These are phyloP conservation scores for Trichophyton schoenleinii DNA, from an alignment of 2,329 filamentous ascomycete species.

Conservation along the genomic window DNA sequence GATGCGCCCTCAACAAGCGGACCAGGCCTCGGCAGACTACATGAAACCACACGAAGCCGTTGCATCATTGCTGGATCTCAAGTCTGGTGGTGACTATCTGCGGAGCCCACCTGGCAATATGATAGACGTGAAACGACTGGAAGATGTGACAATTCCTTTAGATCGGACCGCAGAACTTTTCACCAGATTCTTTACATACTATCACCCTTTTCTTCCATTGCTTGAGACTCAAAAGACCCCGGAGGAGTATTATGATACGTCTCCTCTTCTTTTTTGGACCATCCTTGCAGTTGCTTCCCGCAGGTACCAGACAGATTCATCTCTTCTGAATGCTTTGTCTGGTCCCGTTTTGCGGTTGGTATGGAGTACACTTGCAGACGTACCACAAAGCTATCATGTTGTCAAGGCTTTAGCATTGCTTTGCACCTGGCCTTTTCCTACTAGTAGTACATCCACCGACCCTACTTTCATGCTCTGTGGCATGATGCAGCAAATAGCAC, in stretches of 20 bases:
- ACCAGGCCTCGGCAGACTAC: constrained; percentile 21
- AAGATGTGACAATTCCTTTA: constrained; percentile 34
- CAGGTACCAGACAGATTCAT: constrained; percentile 43
- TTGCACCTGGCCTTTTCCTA: constrained; percentile 54
- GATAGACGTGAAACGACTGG: constrained; percentile 38
- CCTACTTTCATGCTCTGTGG: constrained; percentile 55
- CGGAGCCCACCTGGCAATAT: constrained; percentile 39
- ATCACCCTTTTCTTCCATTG: constrained; percentile 53
- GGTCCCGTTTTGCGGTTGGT: constrained; percentile 45
- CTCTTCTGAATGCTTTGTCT: constrained; percentile 41
- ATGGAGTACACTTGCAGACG: constrained; percentile 49
- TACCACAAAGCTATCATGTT: constrained; percentile 52
- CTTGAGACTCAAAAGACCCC: constrained; percentile 43
- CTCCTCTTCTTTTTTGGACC: constrained; percentile 57
- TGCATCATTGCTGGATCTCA: constrained; percentile 38
- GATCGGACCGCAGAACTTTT: constrained; percentile 36
- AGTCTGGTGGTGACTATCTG: constrained; percentile 35
- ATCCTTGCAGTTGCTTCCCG: constrained; percentile 51
- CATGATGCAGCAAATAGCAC: constrained; percentile 56
- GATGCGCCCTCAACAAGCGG: constrained; percentile 19
- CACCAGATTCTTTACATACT: constrained; percentile 49
- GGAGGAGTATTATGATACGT: constrained; percentile 46
- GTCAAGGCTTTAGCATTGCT: constrained; percentile 52
- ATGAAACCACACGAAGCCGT: constrained; percentile 40
- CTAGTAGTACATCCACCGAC: constrained; percentile 50